phyloP scores from a whole-genome alignment of 176 grass and related monocot genomes.

The Phragmites australis region DNA sequence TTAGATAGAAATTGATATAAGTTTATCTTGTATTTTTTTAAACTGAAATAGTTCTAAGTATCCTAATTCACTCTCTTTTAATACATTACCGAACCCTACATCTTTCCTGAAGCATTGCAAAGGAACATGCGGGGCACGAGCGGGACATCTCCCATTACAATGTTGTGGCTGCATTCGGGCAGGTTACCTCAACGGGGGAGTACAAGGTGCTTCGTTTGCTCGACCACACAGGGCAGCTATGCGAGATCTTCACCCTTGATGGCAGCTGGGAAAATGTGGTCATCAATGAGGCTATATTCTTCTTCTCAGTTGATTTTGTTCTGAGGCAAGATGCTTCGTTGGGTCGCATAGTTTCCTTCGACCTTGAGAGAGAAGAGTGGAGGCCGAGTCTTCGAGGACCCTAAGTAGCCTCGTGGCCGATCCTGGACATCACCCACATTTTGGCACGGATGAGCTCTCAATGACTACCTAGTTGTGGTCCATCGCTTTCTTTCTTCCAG shows the following conservation, averaged over 20 bases:
- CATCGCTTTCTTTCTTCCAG: not conserved
- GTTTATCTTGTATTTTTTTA: too few relatives aligned
- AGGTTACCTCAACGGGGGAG: not conserved
- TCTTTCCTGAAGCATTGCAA: not conserved
- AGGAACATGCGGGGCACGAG: not conserved
- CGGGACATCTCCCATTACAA: not conserved
- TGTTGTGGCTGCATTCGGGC: not conserved
- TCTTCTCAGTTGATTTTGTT: not conserved
- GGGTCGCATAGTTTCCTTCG: not conserved
- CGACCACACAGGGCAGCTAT: not conserved
- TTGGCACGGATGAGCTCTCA: not conserved
- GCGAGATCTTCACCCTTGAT: not conserved
- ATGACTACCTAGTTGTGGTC: not conserved
- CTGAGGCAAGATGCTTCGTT: not conserved
- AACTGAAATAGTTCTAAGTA: too few relatives aligned
- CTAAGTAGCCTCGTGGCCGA: too few relatives aligned
- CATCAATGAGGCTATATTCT: slow-evolving; percentile 14
- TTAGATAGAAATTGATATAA: too few relatives aligned
- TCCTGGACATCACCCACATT: not conserved
- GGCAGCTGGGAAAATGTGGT: not conserved
- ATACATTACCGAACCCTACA: too few relatives aligned
- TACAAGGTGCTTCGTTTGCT: not conserved
- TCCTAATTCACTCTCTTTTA: too few relatives aligned
- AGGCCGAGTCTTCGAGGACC: not conserved
- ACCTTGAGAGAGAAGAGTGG: slow-evolving; percentile 31